phyloP scores from a whole-genome alignment of 495 filamentous ascomycete species.

The Penicillium salamii region DNA sequence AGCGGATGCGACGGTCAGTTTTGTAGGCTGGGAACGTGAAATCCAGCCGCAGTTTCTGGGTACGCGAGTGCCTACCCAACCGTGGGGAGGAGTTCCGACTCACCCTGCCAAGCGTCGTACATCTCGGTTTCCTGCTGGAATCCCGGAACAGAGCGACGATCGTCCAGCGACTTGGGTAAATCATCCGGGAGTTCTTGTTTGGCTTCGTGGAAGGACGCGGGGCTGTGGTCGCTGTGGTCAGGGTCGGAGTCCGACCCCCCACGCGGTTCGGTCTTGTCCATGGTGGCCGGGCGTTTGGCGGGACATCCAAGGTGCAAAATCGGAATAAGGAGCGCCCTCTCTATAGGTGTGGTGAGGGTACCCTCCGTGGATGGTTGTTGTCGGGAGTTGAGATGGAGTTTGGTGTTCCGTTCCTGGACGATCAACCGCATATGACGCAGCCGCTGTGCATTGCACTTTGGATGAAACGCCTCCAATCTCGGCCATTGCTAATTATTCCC shows the following conservation, averaged over 20 bases:
- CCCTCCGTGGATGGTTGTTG: slow-evolving; percentile 14
- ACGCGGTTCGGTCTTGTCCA: slow-evolving; percentile 40
- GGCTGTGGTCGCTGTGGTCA: slow-evolving; percentile 18
- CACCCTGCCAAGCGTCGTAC: slow-evolving; percentile 99
- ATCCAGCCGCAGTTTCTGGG: neutral
- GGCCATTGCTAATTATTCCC: neutral
- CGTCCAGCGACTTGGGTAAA: slow-evolving; percentile 86
- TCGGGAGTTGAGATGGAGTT: slow-evolving; percentile 12
- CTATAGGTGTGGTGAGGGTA: neutral
- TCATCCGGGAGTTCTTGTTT: slow-evolving; percentile 70
- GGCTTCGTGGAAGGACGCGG: slow-evolving; percentile 18
- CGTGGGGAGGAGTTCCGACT: slow-evolving; percentile 11
- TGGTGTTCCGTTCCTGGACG: slow-evolving; percentile 9
- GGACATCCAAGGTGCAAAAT: slow-evolving; percentile 18
- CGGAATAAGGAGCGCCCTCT: slow-evolving; percentile 6
- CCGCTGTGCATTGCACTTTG: neutral
- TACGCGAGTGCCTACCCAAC: neutral
- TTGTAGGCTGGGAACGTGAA: neutral
- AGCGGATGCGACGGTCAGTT: neutral
- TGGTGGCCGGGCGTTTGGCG: slow-evolving; percentile 21
- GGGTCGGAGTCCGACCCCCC: slow-evolving; percentile 35
- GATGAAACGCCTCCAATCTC: slow-evolving; percentile 7
- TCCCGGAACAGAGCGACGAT: slow-evolving; percentile 65
- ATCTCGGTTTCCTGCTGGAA: slow-evolving; percentile 79
- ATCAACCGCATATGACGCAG: slow-evolving; percentile 25